Evolutionary conservation across 345 rosid genomes (phyloP).

Genomic region (Pistacia integerrima): DNA sequence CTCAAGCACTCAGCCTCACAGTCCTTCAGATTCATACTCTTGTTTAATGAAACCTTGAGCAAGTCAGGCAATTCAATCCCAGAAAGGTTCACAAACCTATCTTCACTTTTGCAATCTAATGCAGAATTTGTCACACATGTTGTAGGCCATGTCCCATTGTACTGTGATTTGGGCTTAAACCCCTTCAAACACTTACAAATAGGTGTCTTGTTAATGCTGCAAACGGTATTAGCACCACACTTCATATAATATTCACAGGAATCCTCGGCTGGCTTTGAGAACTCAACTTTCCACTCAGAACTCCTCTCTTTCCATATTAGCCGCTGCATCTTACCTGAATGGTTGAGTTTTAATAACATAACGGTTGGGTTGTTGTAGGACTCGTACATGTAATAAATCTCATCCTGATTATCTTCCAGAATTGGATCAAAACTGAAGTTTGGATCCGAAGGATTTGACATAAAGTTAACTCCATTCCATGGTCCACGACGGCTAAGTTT

Average conservation of each 20-base stretch:
- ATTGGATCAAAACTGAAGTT: conserved; percentile 4
- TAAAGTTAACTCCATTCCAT: conserved; percentile 42
- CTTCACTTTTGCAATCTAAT: background rate
- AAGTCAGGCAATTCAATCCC: conserved; percentile 12
- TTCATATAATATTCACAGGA: conserved; percentile 26
- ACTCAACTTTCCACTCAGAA: conserved; percentile 13
- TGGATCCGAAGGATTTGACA: conserved; percentile 23
- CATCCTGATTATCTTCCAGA: conserved; percentile 14
- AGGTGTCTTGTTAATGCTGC: conserved; percentile 30
- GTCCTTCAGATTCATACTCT: conserved; percentile 17
- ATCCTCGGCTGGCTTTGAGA: conserved; percentile 27
- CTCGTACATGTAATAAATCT: conserved; percentile 24
- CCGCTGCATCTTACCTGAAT: background rate
- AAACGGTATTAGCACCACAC: conserved; percentile 30
- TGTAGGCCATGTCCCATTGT: background rate
- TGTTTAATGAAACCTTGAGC: background rate
- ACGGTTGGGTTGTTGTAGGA: background rate
- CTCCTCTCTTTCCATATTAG: conserved; percentile 23
- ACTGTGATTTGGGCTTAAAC: conserved; percentile 21
- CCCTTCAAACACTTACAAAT: conserved; percentile 35
- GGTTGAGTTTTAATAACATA: background rate
- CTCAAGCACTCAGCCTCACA: conserved; percentile 23
- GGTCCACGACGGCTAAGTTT: conserved; percentile 28
- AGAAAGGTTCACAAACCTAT: background rate
- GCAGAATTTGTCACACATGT: background rate